Evolutionary conservation across 2,329 filamentous ascomycete species (phyloP).

Genomic region (Apiospora kogelbergensis): DNA sequence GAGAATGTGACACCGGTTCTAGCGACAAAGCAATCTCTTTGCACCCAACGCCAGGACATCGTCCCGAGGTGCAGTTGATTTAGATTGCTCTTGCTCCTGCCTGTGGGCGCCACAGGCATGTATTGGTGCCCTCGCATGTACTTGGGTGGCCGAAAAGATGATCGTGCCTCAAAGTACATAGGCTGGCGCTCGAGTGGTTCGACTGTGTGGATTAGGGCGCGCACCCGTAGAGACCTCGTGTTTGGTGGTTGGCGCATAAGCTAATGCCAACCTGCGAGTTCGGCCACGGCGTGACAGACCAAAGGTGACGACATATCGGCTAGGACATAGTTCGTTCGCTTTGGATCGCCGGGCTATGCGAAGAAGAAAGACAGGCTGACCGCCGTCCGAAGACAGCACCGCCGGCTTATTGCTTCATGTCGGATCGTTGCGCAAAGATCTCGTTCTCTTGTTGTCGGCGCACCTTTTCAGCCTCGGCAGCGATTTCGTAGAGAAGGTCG

Average conservation of each 20-base stretch:
- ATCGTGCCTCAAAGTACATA: neutral
- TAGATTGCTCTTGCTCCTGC: neutral
- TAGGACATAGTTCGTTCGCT: neutral
- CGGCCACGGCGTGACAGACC: neutral
- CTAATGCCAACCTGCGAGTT: neutral
- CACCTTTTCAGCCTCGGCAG: neutral
- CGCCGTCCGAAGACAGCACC: neutral
- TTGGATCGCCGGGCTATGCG: neutral
- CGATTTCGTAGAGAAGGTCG: conserved; percentile 9
- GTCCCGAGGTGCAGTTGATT: neutral
- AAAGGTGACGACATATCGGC: too few species aligned
- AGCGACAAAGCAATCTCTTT: too few species aligned
- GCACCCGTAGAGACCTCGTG: neutral
- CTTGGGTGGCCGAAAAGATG: neutral
- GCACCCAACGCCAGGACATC: neutral
- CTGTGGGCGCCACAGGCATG: neutral
- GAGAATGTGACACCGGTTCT: too few species aligned
- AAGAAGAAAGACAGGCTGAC: neutral
- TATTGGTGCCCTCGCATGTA: neutral
- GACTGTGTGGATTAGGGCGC: neutral
- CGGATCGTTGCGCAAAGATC: neutral
- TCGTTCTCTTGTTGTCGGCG: neutral
- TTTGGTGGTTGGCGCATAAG: neutral
- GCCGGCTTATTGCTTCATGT: neutral
- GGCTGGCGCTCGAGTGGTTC: neutral